A percentile compares a stretch with the other conserved stretches of the same genome.
Evolutionary conservation across 2,329 filamentous ascomycete genomes (phyloP).

Genomic region (Hypoxylon sp.): DNA sequence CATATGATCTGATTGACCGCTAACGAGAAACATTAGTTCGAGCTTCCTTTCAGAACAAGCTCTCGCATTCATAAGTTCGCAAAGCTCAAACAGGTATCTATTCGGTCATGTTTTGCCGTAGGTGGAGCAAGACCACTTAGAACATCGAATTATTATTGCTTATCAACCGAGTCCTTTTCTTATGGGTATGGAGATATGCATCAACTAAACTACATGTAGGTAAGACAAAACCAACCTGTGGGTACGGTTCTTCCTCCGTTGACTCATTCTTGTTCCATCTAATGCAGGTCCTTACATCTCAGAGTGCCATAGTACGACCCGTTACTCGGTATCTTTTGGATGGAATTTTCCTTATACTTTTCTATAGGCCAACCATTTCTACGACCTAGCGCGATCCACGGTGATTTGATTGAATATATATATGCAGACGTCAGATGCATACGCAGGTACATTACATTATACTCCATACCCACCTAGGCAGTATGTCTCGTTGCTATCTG

Average conservation of each 20-base stretch:
- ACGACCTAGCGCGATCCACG: slow-evolving; percentile 23
- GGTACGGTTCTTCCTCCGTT: slow-evolving; percentile 34
- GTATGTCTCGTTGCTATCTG: slow-evolving; percentile 15
- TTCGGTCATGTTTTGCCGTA: slow-evolving; percentile 10
- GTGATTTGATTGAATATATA: slow-evolving; percentile 24
- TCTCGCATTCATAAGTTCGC: not conserved
- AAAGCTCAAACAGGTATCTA: not conserved
- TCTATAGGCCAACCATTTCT: slow-evolving; percentile 24
- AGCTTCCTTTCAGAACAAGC: slow-evolving; percentile 1
- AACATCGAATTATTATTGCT: not conserved
- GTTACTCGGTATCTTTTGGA: slow-evolving; percentile 15
- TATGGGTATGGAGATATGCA: slow-evolving; percentile 1
- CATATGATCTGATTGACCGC: slow-evolving; percentile 26
- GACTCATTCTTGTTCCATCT: slow-evolving; percentile 42
- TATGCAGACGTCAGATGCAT: slow-evolving; percentile 13
- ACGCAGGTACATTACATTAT: not conserved
- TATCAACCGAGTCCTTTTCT: slow-evolving; percentile 3
- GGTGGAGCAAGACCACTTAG: slow-evolving; percentile 5
- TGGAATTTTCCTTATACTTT: slow-evolving; percentile 9
- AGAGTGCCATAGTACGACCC: slow-evolving; percentile 28
- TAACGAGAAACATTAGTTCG: slow-evolving; percentile 13
- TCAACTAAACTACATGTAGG: slow-evolving; percentile 3
- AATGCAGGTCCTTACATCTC: slow-evolving; percentile 43
- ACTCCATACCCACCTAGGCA: not conserved
- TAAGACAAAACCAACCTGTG: slow-evolving; percentile 18